These are phyloP conservation scores for Saprolegnia diclina DNA, from an alignment of 352 stramenopile species.

Conservation along the genomic window DNA sequence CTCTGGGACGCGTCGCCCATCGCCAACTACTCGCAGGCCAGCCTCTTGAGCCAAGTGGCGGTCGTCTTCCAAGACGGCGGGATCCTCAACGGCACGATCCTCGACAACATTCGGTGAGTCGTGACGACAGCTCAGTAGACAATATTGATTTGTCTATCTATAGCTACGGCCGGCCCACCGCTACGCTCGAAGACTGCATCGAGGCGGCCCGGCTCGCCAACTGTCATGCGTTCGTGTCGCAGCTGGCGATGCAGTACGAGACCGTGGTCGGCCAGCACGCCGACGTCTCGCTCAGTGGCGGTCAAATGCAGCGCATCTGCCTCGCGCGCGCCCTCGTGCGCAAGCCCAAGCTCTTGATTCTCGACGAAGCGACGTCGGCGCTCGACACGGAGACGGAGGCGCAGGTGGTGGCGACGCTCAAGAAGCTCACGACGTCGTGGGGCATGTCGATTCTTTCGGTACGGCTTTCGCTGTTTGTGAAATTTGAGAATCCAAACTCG, in stretches of 20 bases:
- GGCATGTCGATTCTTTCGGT: conserved; percentile 16
- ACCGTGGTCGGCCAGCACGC: conserved; percentile 25
- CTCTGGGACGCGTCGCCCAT: not conserved
- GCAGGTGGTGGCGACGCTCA: conserved; percentile 5
- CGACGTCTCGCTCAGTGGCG: conserved; percentile 19
- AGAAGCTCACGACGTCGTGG: conserved; percentile 2
- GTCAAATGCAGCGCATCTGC: conserved; percentile 27
- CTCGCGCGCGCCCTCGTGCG: conserved; percentile 17
- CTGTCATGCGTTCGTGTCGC: conserved; percentile 18
- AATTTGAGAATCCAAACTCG: no score
- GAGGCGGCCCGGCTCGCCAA: conserved; percentile 12
- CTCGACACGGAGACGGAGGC: conserved; percentile 22
- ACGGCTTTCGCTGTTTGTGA: not conserved
- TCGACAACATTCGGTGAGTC: conserved; percentile 25
- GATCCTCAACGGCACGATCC: conserved; percentile 23
- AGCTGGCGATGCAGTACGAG: conserved; percentile 13
- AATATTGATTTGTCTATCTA: not conserved
- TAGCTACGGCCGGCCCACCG: conserved; percentile 14
- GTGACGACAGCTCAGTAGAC: not conserved
- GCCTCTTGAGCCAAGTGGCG: conserved; percentile 7
- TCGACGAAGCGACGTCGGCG: conserved; percentile 24
- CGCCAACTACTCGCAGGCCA: not conserved
- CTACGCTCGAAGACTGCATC: conserved; percentile 24
- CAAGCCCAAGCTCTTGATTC: conserved; percentile 31
- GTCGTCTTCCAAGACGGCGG: conserved; percentile 25